A percentile compares a stretch with the other conserved stretches of the same genome.
Evolutionary conservation across 1,139 yeast genomes (phyloP).

Genomic region (Hyphopichia pseudoburtonii): DNA sequence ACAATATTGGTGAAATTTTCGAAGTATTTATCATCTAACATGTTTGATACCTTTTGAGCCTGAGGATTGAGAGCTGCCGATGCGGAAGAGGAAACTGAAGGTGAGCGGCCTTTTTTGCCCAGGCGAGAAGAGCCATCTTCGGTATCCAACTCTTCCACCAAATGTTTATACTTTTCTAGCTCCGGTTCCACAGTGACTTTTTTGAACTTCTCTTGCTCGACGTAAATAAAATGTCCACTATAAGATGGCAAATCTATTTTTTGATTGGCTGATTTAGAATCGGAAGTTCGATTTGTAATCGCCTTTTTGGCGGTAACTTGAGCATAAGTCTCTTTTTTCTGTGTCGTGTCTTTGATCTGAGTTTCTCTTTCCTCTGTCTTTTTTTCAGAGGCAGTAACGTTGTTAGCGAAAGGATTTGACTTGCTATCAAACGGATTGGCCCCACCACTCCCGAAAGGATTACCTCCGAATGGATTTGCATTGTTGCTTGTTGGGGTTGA

Average conservation of each 20-base stretch:
- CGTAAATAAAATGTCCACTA: constrained; percentile 66
- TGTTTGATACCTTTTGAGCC: constrained; percentile 44
- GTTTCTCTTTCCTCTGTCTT: constrained; percentile 5
- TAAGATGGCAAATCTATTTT: constrained; percentile 42
- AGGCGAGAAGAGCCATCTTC: constrained; percentile 15
- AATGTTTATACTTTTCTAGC: constrained; percentile 45
- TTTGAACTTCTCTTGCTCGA: constrained; percentile 63
- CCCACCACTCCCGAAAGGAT: constrained; percentile 8
- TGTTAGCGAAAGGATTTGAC: constrained; percentile 3
- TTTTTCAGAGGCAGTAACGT: constrained; percentile 1
- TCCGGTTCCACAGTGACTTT: constrained; percentile 36
- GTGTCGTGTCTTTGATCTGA: background rate
- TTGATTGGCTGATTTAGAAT: constrained; percentile 7
- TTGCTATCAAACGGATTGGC: constrained; percentile 29
- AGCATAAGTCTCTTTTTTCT: constrained; percentile 22
- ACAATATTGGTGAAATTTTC: constrained; percentile 74
- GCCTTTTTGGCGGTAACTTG: constrained; percentile 19
- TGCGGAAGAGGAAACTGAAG: constrained; percentile 19
- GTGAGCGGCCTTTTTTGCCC: constrained; percentile 8
- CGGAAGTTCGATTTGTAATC: too few species aligned
- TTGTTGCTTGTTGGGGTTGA: constrained; percentile 22
- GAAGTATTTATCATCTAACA: constrained; percentile 75
- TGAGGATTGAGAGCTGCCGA: constrained; percentile 30
- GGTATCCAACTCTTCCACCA: constrained; percentile 49
- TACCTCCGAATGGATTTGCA: constrained; percentile 33